Evolutionary conservation across 257 asterid species (phyloP), one percentile per base, ranked within the genome.

Genomic region (Oldenlandia corymbosa): DNA sequence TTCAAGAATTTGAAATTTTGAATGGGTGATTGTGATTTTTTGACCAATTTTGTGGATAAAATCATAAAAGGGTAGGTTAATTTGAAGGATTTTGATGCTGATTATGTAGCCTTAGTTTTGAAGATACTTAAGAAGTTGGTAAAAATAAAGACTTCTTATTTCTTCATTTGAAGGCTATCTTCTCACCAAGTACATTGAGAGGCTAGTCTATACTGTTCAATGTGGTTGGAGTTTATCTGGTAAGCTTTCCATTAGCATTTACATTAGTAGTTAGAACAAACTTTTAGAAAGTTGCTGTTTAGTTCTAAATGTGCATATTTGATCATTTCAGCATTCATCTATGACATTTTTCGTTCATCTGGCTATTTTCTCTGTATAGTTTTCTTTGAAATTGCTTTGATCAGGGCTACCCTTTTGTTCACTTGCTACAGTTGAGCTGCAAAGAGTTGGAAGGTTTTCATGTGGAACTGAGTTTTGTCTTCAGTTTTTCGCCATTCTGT

Each of bases 131-230:
- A 18, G 42, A 61, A 43, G 55, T 27, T 45, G 41, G 54, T 34
- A 34, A 61, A 43, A 26, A 28, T 34, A 34, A 61, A 43, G 26
- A 28, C 41, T 49, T 36, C 14, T 50, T 54, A 9, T 68, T 68
- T 7, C 72, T 48, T 68, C 66, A 48, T 23, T 48, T 59, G 60
- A 68, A 59, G 72, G 60, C 53, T 34, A 34, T 21, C 41, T 17
- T 26, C 36, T 54, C 26, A 3, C 27, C 48, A 53, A 53, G 28
- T 32, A 10, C 27, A 47, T 16, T 36, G 5, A 20, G 24, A 5
- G 10, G 39, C 13, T 39, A 21, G 24, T 10, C 23, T 62, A 41
- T 30, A 42, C 37, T 56, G 23, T 31, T 17, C 43, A 31, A 23
- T 10, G 31, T 20, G 6, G 2, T 39, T 26, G 69, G 43, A 28